phyloP scores from a whole-genome alignment of 768 basidiomycete genomes.

The Hemileccinum rubropunctum region DNA sequence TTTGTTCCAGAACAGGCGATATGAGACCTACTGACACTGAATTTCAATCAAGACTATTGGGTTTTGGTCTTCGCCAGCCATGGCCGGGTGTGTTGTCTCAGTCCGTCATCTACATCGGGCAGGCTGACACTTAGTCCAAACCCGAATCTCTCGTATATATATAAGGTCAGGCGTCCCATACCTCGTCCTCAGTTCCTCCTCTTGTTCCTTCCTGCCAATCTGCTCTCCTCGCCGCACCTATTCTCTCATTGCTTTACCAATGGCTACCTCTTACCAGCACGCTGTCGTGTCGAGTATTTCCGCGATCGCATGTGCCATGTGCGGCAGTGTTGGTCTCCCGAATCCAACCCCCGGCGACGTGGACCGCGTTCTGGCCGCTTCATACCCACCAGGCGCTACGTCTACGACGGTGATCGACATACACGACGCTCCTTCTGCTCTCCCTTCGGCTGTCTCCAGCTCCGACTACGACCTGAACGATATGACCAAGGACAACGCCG shows the following conservation, averaged over 20 bases:
- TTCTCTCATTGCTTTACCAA: background rate
- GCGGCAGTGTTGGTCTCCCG: background rate
- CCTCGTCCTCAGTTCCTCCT: background rate
- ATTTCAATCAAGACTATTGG: background rate
- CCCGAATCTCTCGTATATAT: background rate
- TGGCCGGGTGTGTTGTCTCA: background rate
- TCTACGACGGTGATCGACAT: background rate
- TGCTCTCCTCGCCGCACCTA: background rate
- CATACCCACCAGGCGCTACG: background rate
- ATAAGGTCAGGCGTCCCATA: background rate
- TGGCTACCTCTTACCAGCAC: conserved; percentile 4
- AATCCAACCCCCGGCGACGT: background rate
- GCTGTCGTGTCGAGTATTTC: background rate
- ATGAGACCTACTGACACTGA: background rate
- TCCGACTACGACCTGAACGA: background rate
- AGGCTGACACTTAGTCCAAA: background rate
- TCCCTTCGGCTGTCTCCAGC: background rate
- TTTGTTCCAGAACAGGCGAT: background rate
- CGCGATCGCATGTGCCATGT: background rate
- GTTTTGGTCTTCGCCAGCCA: background rate
- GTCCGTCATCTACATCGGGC: background rate
- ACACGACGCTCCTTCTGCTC: background rate
- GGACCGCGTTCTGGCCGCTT: background rate
- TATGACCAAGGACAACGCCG: background rate
- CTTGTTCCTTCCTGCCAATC: background rate